Evolutionary conservation across 1,139 yeast species (phyloP), one percentile per base, ranked within the genome.

Genomic region (Dujonia santamariae): DNA sequence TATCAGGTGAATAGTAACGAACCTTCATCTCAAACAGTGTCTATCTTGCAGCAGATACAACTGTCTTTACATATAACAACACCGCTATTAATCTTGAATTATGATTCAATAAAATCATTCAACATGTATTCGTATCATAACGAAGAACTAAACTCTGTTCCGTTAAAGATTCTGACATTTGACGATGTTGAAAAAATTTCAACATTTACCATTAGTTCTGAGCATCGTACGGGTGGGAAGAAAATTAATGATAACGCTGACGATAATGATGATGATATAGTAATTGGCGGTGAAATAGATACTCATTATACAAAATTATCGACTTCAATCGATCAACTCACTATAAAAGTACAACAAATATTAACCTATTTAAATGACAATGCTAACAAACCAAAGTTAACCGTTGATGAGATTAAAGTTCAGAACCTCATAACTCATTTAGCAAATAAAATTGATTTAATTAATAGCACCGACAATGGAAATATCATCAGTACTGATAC

Each of bases 141-240:
- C 9, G 23, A 21, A 3, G 21, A 11, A 14, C 21, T 27, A 6
- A 15, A 25, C 27, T 17, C 30, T 14, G 20, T 21, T 20, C 32
- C 20, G 8, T 15, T 29, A 12, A 19, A 29, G 4, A 29, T 29
- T 11, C 11, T 24, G 13, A 25, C 32, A n/a, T 9, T 15, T 15
- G 51, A 46, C 26, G 57, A 51, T 20, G 53, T 55, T 8, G 66
- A 61, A 35, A 40, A 40, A 13, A 54, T 59, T 9, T 56, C 61
- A 3, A 47, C 58, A 3, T 42, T 50, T 6, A 63, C 68, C 3
- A 51, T 61, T 4, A n/a, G n/a, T n/a, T n/a, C n/a, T n/a, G n/a
- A n/a, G n/a, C n/a, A n/a, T n/a, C n/a, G n/a, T n/a, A n/a, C n/a
- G n/a, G n/a, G n/a, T n/a, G n/a, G n/a, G n/a, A n/a, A n/a, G n/a